Base-by-base conservation (phyloP, 345 rosid genomes). In the Diplotaxis tenuifolia region DNA sequence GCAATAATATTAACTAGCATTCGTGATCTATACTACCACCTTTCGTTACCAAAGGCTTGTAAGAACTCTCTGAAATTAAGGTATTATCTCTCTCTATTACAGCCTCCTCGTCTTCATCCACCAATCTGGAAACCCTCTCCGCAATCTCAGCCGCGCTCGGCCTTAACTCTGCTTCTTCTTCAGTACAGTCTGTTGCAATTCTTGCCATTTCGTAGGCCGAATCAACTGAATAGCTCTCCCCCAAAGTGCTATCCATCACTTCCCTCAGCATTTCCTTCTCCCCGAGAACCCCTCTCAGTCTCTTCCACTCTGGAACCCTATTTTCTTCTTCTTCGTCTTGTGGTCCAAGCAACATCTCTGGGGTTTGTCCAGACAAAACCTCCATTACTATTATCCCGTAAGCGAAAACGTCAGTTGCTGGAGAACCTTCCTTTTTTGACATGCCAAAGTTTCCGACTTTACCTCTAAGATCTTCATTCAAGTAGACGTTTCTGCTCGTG, bases 391-490 rank as follows among this genome's bases (percentile, higher is more conserved):
- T 82, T 7, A 91, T 78, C 59, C 98, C 98, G 19, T 75, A 91
- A 1, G 94, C 89, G 38, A 81, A 93, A 59, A 89, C 73, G 73
- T 93, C 98, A 0, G 85, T 76, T 50, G 86, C 76, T 9, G 86
- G 82, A 61, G 93, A 83, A 82, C 89, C 97, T 2, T 71, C 72
- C 0, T 34, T 83, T 47, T 66, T 86, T 49, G 86, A 80, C 94
- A 86, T 88, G 6, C 96, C 98, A 12, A 91, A 88, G 36, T 83
- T 84, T 27, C 97, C 98, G 0, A 93, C 75, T 71, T 88, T 93
- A 7, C 94, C 97, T 22, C 82, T 86, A 80, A 93, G 91, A 62
- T 93, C 98, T 81, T 91, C 98, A 22, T 91, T 96, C 50, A 91
- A 73, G 80, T 89, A 93, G 25, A 93, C 86, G 69, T 86, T 93